Base-by-base conservation (phyloP, 1,139 yeast genomes). In the Pichia sp. region DNA sequence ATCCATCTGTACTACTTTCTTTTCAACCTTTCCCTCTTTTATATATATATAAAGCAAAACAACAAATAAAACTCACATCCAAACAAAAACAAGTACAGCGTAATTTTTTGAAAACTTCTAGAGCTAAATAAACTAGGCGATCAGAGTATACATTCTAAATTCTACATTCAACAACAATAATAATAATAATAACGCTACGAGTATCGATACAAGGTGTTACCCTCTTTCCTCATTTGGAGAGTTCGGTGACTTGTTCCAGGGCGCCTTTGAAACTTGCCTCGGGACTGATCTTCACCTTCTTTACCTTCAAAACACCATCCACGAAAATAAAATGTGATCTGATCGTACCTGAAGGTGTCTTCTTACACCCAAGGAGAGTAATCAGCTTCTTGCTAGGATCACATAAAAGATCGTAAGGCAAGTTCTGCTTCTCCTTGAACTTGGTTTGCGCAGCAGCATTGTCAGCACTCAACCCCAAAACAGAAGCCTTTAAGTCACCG, bases 311-410 rank as follows among this genome's bases (percentile, higher is more conserved):
- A 59, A 81, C 77, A 10, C 97, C 97, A 65, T 90, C 84, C 49
- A 77, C 81, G 68, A 92, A 87, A 49, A 93, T 80, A 90, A 96
- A 92, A 67, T 92, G 96, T 11, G 96, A 88, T 66, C 99, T 81
- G 56, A 84, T 81, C 51, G 87, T 81, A 3, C 96, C 96, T 47
- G 67, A 71, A n/a, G 87, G 85, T 1, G 77, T 67, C 73, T 90
- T 90, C 65, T 84, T 86, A 32, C 96, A 97, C 8, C 98, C 98
- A 60, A 93, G 76, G 2, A 75, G 68, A 0, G 83, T 85, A 64
- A 93, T 83, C 59, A 93, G 76, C 63, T 81, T 75, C 67, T 79
- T 83, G 51, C 79, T 66, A 1, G 96, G 90, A 68, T 93, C 99
- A 57, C 88, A 78, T 59, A 93, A 75, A 63, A 93, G 76, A 53